These are phyloP conservation scores for Puccinia polysora DNA, from an alignment of 1,284 basidiomycete species.

Conservation along the genomic window DNA sequence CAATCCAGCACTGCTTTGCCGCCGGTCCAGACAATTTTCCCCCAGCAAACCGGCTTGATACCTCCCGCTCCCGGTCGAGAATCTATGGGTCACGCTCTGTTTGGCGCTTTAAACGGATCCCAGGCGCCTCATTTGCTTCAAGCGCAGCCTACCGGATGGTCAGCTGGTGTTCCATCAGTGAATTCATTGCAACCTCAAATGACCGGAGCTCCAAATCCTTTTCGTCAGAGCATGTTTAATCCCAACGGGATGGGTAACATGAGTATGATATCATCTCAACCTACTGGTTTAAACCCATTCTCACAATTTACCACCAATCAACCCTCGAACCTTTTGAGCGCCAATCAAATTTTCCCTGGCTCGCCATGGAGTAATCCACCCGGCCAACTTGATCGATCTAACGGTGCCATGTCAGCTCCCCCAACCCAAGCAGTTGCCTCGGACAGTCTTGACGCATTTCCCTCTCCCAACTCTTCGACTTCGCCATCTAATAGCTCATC, in stretches of 20 bases:
- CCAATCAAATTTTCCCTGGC: constrained; percentile 46
- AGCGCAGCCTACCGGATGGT: constrained; percentile 53
- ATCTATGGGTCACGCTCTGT: constrained; percentile 61
- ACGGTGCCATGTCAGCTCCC: constrained; percentile 49
- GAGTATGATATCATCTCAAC: constrained; percentile 38
- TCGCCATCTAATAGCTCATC: constrained; percentile 46
- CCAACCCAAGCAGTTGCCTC: constrained; percentile 45
- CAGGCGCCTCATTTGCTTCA: constrained; percentile 53
- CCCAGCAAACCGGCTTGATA: constrained; percentile 54
- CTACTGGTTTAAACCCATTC: constrained; percentile 36
- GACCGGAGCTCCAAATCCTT: constrained; percentile 66
- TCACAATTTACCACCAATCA: constrained; percentile 51
- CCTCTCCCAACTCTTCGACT: constrained; percentile 48
- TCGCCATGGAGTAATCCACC: constrained; percentile 46
- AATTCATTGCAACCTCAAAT: constrained; percentile 63
- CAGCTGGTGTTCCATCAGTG: constrained; percentile 57
- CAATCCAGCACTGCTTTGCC: constrained; percentile 6
- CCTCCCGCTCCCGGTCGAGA: constrained; percentile 56
- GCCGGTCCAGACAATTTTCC: constrained; percentile 47
- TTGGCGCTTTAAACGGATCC: constrained; percentile 57
- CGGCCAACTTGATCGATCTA: constrained; percentile 51
- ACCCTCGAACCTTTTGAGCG: constrained; percentile 46
- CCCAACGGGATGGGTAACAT: constrained; percentile 2
- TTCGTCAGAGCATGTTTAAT: constrained; percentile 44
- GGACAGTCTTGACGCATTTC: constrained; percentile 42